Percentiles rank a stretch among this genome's conserved stretches.
phyloP scores from a whole-genome alignment of 441 rosid species.

The Adansonia madagascariensis region DNA sequence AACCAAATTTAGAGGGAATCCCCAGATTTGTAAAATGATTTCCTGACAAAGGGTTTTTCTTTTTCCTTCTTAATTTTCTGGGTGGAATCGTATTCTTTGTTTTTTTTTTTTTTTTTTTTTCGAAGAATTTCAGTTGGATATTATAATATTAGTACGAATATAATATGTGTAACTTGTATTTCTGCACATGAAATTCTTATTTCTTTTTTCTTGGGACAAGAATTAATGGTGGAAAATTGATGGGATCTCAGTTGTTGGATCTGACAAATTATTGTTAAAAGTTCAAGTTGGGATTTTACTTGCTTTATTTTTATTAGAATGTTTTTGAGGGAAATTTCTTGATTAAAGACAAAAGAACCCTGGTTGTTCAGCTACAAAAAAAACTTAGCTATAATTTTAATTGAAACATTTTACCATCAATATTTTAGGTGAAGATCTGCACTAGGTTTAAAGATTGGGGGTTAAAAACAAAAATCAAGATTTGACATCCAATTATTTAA shows the following conservation, averaged over 20 bases:
- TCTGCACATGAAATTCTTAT: conserved; percentile 16
- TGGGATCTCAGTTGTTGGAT: conserved; percentile 31
- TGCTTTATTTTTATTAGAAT: conserved; percentile 24
- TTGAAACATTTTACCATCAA: conserved; percentile 25
- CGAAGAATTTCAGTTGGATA: conserved; percentile 17
- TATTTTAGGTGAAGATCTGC: conserved; percentile 5
- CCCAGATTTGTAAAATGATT: conserved; percentile 49
- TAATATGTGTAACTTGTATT: not conserved
- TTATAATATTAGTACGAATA: not conserved
- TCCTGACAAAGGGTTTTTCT: conserved; percentile 33
- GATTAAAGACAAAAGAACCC: conserved; percentile 18
- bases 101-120: not conserved
- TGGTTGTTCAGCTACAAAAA: conserved; percentile 16
- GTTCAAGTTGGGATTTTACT: conserved; percentile 23
- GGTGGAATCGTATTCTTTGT: conserved; percentile 12
- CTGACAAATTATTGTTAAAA: conserved; percentile 31
- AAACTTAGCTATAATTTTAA: conserved; percentile 26
- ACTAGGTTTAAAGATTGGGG: not conserved
- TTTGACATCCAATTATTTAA: conserved; percentile 10
- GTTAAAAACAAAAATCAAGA: conserved; percentile 15
- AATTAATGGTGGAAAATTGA: conserved; percentile 25
- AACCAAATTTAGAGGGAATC: conserved; percentile 39
- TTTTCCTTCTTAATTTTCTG: not conserved
- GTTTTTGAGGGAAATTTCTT: conserved; percentile 14
- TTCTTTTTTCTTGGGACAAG: conserved; percentile 9